Percentiles rank a stretch among this genome's conserved stretches.
Evolutionary conservation across 306 rosid species (phyloP).

Genomic region (Rubus parviflorus): DNA sequence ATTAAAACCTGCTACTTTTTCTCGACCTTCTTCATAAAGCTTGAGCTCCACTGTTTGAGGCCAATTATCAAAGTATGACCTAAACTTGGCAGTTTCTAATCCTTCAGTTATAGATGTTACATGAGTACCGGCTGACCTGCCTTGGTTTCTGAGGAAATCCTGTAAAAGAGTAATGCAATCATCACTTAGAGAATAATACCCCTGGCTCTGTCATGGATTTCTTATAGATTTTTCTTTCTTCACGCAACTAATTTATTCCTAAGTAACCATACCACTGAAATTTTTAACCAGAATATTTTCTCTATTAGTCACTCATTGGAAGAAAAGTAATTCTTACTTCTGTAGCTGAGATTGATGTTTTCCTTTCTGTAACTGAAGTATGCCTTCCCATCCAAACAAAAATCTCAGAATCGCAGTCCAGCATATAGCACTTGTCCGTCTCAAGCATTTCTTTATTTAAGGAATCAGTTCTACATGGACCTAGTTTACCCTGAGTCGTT

Average conservation of each 20-base stretch:
- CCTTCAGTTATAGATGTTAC: conserved; percentile 76
- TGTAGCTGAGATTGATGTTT: conserved; percentile 64
- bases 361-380: conserved; percentile 74
- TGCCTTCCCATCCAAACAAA: conserved; percentile 96
- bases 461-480: conserved; percentile 46
- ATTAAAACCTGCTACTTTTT: conserved; percentile 90
- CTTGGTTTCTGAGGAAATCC: conserved; percentile 81
- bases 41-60: conserved; percentile 68
- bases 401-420: conserved; percentile 77
- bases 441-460: conserved; percentile 70
- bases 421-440: conserved; percentile 85
- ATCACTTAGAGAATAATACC: conserved; percentile 22
- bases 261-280: background rate
- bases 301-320: background rate
- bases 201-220: background rate
- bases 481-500: conserved; percentile 71
- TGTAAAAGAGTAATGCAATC: conserved; percentile 35
- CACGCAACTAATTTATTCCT: background rate
- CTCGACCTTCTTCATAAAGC: conserved; percentile 92
- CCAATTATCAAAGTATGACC: conserved; percentile 70
- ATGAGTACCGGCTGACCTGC: conserved; percentile 71
- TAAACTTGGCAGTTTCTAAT: conserved; percentile 69
- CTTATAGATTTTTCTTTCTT: background rate
- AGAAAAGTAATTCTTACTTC: conserved; percentile 61
- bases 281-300: background rate